Conservation (phyloP, 2,329 filamentous ascomycete genomes). For the Paecilomyces niveus region DNA sequence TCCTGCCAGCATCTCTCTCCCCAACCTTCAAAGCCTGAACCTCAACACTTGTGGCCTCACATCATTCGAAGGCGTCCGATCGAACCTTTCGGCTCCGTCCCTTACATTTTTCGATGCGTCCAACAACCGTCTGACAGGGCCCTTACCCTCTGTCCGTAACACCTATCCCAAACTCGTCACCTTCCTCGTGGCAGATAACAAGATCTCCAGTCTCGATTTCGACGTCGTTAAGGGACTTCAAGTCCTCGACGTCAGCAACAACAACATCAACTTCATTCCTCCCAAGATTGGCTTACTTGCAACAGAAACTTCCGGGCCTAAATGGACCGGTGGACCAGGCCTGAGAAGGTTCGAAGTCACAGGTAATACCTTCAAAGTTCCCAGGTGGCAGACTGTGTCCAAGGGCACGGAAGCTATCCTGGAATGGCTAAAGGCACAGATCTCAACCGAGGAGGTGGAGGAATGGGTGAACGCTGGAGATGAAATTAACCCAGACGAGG, state of each 20-base stretch:
- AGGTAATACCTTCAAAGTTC: slow-evolving; percentile 83
- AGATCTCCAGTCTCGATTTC: slow-evolving; percentile 64
- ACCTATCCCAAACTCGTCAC: slow-evolving; percentile 64
- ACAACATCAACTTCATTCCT: slow-evolving; percentile 75
- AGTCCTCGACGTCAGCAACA: slow-evolving; percentile 73
- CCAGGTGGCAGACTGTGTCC: slow-evolving; percentile 73
- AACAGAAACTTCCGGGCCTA: slow-evolving; percentile 39
- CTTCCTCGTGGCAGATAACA: slow-evolving; percentile 72
- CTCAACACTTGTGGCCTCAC: slow-evolving; percentile 67
- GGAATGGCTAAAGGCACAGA: slow-evolving; percentile 69
- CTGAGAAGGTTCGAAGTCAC: slow-evolving; percentile 66
- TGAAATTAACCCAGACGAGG: slow-evolving; percentile 9
- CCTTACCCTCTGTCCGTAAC: slow-evolving; percentile 59
- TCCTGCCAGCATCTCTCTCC: slow-evolving; percentile 59
- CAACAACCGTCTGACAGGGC: slow-evolving; percentile 66
- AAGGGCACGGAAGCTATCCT: slow-evolving; percentile 81
- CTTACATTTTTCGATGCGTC: slow-evolving; percentile 75
- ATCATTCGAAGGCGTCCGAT: slow-evolving; percentile 58
- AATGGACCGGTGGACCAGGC: slow-evolving; percentile 38
- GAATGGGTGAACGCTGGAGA: slow-evolving; percentile 26
- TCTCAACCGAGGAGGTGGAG: slow-evolving; percentile 47
- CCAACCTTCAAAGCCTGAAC: slow-evolving; percentile 69
- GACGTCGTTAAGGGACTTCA: slow-evolving; percentile 67
- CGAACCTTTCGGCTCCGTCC: slow-evolving; percentile 62
- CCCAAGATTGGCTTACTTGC: slow-evolving; percentile 72